A percentile compares a stretch with the other conserved stretches of the same genome.
Evolutionary conservation across 1,284 basidiomycete genomes (phyloP).

Genomic region (Leccinum insolens): DNA sequence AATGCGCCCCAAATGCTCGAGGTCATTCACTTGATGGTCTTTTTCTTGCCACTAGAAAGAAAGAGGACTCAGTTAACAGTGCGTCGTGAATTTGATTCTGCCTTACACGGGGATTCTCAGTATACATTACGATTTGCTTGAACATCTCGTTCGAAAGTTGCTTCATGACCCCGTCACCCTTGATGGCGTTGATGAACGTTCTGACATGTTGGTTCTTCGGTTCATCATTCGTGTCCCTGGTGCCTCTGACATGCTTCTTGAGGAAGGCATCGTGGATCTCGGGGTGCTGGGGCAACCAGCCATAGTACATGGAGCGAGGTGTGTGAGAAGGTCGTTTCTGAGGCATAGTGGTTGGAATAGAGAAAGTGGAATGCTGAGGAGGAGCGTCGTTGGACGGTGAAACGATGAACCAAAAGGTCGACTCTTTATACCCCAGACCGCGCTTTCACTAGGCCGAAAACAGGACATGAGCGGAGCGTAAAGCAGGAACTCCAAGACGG

Average conservation of each 20-base stretch:
- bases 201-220: background rate
- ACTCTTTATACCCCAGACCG: background rate
- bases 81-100: background rate
- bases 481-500: background rate
- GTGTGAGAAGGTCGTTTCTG: background rate
- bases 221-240: background rate
- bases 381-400: background rate
- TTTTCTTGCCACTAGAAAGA: constrained; percentile 4
- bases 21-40: background rate
- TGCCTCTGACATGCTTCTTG: background rate
- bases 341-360: background rate
- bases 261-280: constrained; percentile 2
- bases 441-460: background rate
- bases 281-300: constrained; percentile 1
- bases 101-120: constrained; percentile 1
- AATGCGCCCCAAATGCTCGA: constrained; percentile 9
- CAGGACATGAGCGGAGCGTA: background rate
- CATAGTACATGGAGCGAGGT: background rate
- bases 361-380: background rate
- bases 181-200: background rate
- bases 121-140: constrained; percentile 6
- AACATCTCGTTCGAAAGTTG: constrained; percentile 12
- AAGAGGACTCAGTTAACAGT: background rate
- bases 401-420: background rate
- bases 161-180: background rate